Conservation (phyloP, 164 flowering plant species). For the Akebia trifoliata region DNA sequence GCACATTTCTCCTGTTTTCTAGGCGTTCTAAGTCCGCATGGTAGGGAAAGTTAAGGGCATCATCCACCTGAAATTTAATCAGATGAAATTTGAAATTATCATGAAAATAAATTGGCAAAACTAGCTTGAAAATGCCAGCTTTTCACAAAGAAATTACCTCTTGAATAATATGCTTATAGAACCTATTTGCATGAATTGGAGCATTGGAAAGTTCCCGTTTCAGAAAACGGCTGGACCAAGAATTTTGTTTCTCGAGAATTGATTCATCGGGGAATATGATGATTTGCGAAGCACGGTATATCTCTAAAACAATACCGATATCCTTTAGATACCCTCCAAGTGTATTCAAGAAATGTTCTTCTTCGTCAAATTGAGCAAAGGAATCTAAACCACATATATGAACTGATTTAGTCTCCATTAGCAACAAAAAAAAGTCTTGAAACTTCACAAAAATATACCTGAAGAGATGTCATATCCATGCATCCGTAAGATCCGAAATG, state of each 20-base stretch:
- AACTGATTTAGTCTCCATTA: not conserved
- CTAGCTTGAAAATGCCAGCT: not conserved
- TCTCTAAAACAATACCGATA: conserved; percentile 19
- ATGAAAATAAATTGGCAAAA: too few species aligned
- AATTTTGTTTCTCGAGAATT: conserved; percentile 18
- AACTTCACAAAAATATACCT: conserved; percentile 4
- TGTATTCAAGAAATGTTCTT: conserved; percentile 9
- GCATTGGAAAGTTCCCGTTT: conserved; percentile 9
- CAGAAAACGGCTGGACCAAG: conserved; percentile 22
- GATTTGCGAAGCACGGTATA: conserved; percentile 57
- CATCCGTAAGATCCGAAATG: conserved; percentile 58
- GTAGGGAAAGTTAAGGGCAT: conserved; percentile 22
- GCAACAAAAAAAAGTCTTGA: too few species aligned
- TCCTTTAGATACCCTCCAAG: conserved; percentile 10
- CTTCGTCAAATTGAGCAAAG: conserved; percentile 27
- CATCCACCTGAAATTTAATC: conserved; percentile 44
- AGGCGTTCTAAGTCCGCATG: conserved; percentile 22
- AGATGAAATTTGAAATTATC: too few species aligned
- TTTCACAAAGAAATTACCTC: conserved; percentile 34
- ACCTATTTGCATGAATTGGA: not conserved
- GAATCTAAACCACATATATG: conserved; percentile 35
- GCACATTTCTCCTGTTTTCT: conserved; percentile 44
- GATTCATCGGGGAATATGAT: conserved; percentile 32
- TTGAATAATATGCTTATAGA: not conserved
- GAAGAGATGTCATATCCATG: conserved; percentile 50